A percentile compares a stretch with the other conserved stretches of the same genome.
phyloP scores from a whole-genome alignment of 2,329 filamentous ascomycete species.

The Monosporascus sp. region DNA sequence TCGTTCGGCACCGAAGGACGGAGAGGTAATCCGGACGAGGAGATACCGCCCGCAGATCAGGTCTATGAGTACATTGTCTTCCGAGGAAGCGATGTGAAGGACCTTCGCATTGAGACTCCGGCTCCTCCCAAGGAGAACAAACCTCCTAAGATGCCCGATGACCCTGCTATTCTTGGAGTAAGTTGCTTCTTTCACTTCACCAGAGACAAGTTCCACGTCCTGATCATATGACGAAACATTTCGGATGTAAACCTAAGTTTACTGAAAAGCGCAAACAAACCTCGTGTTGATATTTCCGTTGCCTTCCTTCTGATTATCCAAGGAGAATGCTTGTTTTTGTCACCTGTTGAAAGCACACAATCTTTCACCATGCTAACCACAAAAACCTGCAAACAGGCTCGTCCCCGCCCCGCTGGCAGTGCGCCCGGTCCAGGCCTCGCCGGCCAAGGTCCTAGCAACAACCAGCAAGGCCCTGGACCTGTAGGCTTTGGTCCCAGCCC shows the following conservation, averaged over 20 bases:
- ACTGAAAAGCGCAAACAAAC: conserved; percentile 90
- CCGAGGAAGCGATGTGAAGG: conserved; percentile 96
- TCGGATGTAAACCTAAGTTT: conserved; percentile 84
- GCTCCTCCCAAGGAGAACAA: conserved; percentile 68
- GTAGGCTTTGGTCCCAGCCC: conserved; percentile 38
- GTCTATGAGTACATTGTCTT: conserved; percentile 99
- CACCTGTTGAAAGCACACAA: conserved; percentile 2
- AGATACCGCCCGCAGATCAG: conserved; percentile 77
- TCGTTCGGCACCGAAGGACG: conserved; percentile 94
- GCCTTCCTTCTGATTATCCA: conserved; percentile 93
- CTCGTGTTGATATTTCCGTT: conserved; percentile 97
- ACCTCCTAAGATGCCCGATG: conserved; percentile 77
- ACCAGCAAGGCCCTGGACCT: conserved; percentile 22
- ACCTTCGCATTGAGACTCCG: conserved; percentile 82
- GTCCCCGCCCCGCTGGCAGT: conserved; percentile 28
- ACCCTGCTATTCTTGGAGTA: conserved; percentile 95
- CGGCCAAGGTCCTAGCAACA: conserved; percentile 13
- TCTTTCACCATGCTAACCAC: conserved; percentile 19
- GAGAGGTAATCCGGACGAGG: conserved; percentile 69
- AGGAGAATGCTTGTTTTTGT: conserved; percentile 16
- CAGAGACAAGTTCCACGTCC: conserved; percentile 4
- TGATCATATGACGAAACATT: conserved; percentile 79
- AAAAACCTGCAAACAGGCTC: conserved; percentile 26
- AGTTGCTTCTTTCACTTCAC: conserved; percentile 43
- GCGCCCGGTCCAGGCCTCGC: conserved; percentile 12